These are phyloP conservation scores for Trypanosoma scelopori DNA, from an alignment of 208 protist genomes.

Conservation along the genomic window DNA sequence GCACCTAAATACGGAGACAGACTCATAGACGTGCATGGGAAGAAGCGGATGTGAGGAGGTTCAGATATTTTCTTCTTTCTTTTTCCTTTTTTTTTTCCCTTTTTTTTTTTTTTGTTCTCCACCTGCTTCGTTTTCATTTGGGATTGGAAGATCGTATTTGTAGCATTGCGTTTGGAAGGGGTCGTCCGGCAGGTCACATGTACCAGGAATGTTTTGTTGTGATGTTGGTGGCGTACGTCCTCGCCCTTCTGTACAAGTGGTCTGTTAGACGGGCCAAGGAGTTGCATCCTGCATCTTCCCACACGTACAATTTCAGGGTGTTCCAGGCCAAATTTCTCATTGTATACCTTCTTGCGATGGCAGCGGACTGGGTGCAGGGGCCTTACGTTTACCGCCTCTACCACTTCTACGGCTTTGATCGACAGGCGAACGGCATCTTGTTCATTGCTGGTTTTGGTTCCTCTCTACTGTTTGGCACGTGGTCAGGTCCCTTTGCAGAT, in stretches of 20 bases:
- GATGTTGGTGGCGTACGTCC: not conserved
- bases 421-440: constrained; percentile 58
- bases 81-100: too few relatives aligned
- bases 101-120: too few relatives aligned
- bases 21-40: too few relatives aligned
- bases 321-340: constrained; percentile 36
- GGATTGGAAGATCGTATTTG: too few relatives aligned
- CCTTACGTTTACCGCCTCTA: constrained; percentile 88
- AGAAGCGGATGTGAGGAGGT: too few relatives aligned
- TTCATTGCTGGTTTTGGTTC: constrained; percentile 80
- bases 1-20: too few relatives aligned
- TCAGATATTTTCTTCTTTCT: too few relatives aligned
- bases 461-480: constrained; percentile 72
- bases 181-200: too few relatives aligned
- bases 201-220: too few relatives aligned
- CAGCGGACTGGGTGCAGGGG: constrained; percentile 55
- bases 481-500: constrained; percentile 65
- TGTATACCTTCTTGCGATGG: constrained; percentile 31
- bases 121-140: too few relatives aligned
- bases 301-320: constrained; percentile 3
- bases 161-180: too few relatives aligned
- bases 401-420: constrained; percentile 58
- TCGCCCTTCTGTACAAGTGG: not conserved
- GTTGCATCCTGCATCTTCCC: not conserved
- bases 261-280: not conserved